Percentiles rank a stretch among this genome's conserved stretches.
These are phyloP conservation scores for Aspergillus udagawae DNA, from an alignment of 2,329 filamentous ascomycete genomes.

Conservation along the genomic window DNA sequence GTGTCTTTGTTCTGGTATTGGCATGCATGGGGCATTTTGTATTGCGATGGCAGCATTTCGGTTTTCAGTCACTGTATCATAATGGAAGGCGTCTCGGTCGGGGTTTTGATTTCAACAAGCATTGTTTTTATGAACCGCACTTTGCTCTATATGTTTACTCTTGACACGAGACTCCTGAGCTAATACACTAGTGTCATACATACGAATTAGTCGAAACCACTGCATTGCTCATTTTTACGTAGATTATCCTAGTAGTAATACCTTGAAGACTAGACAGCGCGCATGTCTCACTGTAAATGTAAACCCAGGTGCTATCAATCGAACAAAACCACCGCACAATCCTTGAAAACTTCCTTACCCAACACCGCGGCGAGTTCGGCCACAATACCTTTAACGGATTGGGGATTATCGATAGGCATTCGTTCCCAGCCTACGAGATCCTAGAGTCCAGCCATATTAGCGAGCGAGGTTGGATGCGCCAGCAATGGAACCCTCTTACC, in stretches of 20 bases:
- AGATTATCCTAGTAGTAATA: background rate
- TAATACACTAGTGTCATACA: conserved; percentile 1
- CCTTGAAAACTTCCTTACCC: conserved; percentile 40
- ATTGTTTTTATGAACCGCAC: background rate
- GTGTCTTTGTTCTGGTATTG: background rate
- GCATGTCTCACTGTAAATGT: background rate
- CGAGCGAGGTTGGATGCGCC: background rate
- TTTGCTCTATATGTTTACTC: background rate
- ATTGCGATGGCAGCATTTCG: background rate
- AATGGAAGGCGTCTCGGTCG: background rate
- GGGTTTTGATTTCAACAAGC: background rate
- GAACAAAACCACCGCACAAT: conserved; percentile 40
- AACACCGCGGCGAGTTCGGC: conserved; percentile 45
- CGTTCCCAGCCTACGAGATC: conserved; percentile 47
- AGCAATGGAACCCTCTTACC: conserved; percentile 23
- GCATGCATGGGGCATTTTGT: conserved; percentile 1
- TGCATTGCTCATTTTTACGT: background rate
- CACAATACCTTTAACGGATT: conserved; percentile 45
- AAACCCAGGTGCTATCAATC: conserved; percentile 16
- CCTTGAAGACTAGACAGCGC: background rate
- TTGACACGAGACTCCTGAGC: background rate
- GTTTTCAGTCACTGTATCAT: background rate
- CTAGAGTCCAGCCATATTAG: conserved; percentile 17
- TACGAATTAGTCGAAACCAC: background rate
- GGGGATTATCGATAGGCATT: conserved; percentile 38